phyloP scores from a whole-genome alignment of 176 grass and related monocot genomes.

The Musa beccarii region DNA sequence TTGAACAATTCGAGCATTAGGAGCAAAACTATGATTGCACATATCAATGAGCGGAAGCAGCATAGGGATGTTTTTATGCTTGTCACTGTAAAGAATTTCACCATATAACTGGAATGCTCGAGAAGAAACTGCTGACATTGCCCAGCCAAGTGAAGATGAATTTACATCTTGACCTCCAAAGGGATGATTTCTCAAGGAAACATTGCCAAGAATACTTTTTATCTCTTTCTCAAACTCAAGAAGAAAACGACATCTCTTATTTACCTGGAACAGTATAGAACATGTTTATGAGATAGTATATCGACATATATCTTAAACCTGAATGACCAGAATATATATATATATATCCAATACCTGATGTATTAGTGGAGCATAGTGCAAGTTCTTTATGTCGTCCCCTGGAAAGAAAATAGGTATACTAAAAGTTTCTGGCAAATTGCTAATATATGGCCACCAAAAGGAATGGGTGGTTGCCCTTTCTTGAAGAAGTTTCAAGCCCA shows the following conservation, averaged over 20 bases:
- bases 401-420: conserved; percentile 66
- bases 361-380: conserved; percentile 77
- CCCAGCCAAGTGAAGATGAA: conserved; percentile 86
- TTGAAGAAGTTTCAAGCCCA: conserved; percentile 92
- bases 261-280: conserved; percentile 49
- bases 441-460: conserved; percentile 94
- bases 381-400: conserved; percentile 73
- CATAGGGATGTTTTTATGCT: conserved; percentile 53
- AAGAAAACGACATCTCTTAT: conserved; percentile 86
- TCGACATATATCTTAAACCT: not conserved
- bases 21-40: conserved; percentile 91
- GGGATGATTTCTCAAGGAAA: conserved; percentile 44
- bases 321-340: not conserved
- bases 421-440: conserved; percentile 77
- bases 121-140: conserved; percentile 85
- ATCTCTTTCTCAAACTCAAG: conserved; percentile 68
- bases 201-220: conserved; percentile 27
- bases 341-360: conserved; percentile 45
- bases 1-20: conserved; percentile 81
- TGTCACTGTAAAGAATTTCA: conserved; percentile 15
- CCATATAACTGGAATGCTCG: conserved; percentile 85
- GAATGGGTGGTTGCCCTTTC: conserved; percentile 58
- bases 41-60: conserved; percentile 94
- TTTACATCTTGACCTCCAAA: conserved; percentile 77
- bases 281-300: not conserved